Evolutionary conservation across 2,329 filamentous ascomycete species (phyloP).

Genomic region (Fusarium domesticum): DNA sequence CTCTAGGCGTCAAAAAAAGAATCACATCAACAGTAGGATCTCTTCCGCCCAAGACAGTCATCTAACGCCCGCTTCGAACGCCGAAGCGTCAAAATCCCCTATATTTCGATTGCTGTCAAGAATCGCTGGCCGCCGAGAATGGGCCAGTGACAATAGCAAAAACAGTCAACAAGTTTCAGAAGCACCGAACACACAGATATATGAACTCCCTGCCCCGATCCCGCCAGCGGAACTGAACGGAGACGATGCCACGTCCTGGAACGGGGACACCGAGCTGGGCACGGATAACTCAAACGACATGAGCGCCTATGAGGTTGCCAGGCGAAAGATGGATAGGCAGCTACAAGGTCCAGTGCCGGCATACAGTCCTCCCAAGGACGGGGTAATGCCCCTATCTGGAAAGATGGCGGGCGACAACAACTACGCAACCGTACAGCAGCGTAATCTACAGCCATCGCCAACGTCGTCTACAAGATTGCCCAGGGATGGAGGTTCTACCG

Average conservation of each 20-base stretch:
- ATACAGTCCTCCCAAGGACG: slow-evolving; percentile 43
- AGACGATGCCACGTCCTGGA: slow-evolving; percentile 36
- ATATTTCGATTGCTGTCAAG: slow-evolving; percentile 38
- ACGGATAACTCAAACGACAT: slow-evolving; percentile 40
- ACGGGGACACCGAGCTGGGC: slow-evolving; percentile 41
- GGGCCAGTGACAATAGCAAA: slow-evolving; percentile 23
- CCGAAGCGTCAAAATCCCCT: slow-evolving; percentile 23
- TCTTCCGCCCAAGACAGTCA: slow-evolving; percentile 34
- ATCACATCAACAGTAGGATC: slow-evolving; percentile 18
- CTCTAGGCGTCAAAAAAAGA: slow-evolving; percentile 34
- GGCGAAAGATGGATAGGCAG: slow-evolving; percentile 50
- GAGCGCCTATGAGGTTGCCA: slow-evolving; percentile 50
- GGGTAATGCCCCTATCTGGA: slow-evolving; percentile 28
- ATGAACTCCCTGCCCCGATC: slow-evolving; percentile 48
- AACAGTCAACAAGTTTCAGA: slow-evolving; percentile 29
- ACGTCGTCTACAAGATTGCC: slow-evolving; percentile 21
- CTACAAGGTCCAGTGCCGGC: slow-evolving; percentile 49
- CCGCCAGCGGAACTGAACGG: slow-evolving; percentile 51
- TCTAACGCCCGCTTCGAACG: slow-evolving; percentile 33
- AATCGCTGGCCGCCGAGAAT: slow-evolving; percentile 38
- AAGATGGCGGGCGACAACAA: slow-evolving; percentile 26
- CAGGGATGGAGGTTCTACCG: slow-evolving; percentile 17
- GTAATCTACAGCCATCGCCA: slow-evolving; percentile 15
- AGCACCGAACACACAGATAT: slow-evolving; percentile 46
- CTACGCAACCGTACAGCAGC: slow-evolving; percentile 18